Evolutionary conservation across 352 stramenopile species (phyloP), one percentile per base, ranked within the genome.

Genomic region (Phytopythium litorale): DNA sequence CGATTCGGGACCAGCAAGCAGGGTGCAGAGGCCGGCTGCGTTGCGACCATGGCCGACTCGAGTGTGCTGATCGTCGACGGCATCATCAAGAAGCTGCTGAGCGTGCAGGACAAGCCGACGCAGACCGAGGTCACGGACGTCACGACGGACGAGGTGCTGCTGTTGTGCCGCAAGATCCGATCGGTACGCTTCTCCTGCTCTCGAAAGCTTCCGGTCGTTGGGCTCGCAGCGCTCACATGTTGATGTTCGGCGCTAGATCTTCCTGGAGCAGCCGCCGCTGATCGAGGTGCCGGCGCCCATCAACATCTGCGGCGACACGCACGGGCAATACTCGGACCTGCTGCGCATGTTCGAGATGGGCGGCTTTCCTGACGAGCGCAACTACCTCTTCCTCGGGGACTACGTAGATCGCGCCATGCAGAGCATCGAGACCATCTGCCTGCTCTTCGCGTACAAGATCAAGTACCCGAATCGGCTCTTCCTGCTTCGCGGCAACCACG

Each of bases 371-470:
- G 87, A 95, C 35, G 82, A 91, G 16, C 65, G 66, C 19, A 81
- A 67, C 62, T 93, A 89, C 61, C 65, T 89, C 37, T 90, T 90
- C 53, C 68, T 90, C 8, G 81, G 79, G 33, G 94, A 98, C 73
- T 98, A 98, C 61, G 94, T 98, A 25, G 94, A 98, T 61, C 77
- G 96, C 46, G 96, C 88, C n/a, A 97, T 97, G 78, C 91, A 98
- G 60, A 97, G 95, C 58, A 92, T 99, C 38, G 97, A 99, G 81
- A 98, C 96, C 6, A 99, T 99, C 63, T 99, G 94, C 65, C 75
- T 99, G 43, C 80, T 99, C 7, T 89, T 99, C 55, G 89, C 90
- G 15, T 99, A 98, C 87, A 99, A 99, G 76, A 98, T 99, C 75
- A 98, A 98, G 73, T 99, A 99, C 75, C 97, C 97, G 18, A 90